A percentile compares a stretch with the other conserved stretches of the same genome.
Evolutionary conservation across 1,284 basidiomycete species (phyloP).

Genomic region (Austroboletus olivaceoglutinosus): DNA sequence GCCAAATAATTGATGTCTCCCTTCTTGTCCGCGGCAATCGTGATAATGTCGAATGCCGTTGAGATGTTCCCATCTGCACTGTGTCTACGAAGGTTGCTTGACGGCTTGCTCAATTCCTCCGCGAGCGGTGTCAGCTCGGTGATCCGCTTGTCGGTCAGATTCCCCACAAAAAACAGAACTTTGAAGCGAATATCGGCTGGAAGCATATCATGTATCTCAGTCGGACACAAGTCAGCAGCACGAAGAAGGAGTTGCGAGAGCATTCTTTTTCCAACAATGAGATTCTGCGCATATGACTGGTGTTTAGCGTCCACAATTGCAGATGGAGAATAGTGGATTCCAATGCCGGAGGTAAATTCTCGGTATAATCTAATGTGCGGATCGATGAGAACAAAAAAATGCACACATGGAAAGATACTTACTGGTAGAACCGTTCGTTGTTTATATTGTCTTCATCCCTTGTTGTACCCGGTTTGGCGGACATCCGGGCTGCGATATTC

Average conservation of each 20-base stretch:
- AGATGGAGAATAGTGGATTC: background rate
- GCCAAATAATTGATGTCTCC: background rate
- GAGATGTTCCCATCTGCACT: background rate
- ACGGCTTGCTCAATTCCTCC: background rate
- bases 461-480: constrained; percentile 65
- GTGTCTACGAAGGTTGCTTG: background rate
- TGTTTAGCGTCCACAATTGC: background rate
- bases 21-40: background rate
- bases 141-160: background rate
- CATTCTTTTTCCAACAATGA: background rate
- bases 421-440: constrained; percentile 63
- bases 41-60: background rate
- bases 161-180: background rate
- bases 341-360: background rate
- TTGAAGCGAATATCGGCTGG: background rate
- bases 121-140: background rate
- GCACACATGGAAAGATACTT: constrained; percentile 12
- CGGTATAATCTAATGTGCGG: background rate
- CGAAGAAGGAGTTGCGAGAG: background rate
- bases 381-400: background rate
- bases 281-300: background rate
- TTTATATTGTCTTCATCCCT: constrained; percentile 60
- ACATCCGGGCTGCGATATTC: constrained; percentile 73
- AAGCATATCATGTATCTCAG: background rate
- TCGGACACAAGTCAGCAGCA: background rate